Percentiles rank a stretch among this genome's conserved stretches.
These are phyloP conservation scores for Oryza australiensis DNA, from an alignment of 176 grass and related monocot genomes.

Conservation along the genomic window DNA sequence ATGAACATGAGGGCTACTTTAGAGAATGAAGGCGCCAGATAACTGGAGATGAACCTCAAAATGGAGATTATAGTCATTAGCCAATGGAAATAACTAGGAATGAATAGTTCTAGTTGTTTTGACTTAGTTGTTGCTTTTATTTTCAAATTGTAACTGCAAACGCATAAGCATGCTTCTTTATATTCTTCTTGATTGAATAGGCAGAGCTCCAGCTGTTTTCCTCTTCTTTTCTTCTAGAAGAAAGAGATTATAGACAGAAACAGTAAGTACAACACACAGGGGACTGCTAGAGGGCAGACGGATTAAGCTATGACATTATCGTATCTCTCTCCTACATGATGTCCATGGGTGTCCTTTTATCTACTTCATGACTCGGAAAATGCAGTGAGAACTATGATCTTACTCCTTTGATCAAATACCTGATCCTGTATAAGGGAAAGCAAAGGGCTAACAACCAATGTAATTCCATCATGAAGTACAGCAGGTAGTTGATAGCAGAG, in stretches of 20 bases:
- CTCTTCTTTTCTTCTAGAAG: neutral
- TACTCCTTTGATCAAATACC: constrained; percentile 51
- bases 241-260: neutral
- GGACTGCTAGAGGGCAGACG: neutral
- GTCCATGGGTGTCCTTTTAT: neutral
- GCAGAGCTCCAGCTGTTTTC: too few species aligned
- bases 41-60: neutral
- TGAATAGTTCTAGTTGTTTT: neutral
- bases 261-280: neutral
- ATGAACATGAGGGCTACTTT: neutral
- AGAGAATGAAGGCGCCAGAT: neutral
- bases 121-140: neutral
- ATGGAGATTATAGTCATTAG: neutral
- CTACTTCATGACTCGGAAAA: neutral
- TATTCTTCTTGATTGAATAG: too few species aligned
- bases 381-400: neutral
- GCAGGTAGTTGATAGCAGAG: constrained; percentile 90
- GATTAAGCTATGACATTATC: neutral
- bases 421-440: constrained; percentile 94
- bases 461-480: constrained; percentile 68
- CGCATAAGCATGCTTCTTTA: neutral
- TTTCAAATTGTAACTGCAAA: neutral
- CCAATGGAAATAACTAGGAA: neutral
- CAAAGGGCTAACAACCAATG: constrained; percentile 82
- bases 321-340: neutral